Base-by-base conservation (phyloP, 495 filamentous ascomycete genomes). In the Lindgomyces ingoldianus region DNA sequence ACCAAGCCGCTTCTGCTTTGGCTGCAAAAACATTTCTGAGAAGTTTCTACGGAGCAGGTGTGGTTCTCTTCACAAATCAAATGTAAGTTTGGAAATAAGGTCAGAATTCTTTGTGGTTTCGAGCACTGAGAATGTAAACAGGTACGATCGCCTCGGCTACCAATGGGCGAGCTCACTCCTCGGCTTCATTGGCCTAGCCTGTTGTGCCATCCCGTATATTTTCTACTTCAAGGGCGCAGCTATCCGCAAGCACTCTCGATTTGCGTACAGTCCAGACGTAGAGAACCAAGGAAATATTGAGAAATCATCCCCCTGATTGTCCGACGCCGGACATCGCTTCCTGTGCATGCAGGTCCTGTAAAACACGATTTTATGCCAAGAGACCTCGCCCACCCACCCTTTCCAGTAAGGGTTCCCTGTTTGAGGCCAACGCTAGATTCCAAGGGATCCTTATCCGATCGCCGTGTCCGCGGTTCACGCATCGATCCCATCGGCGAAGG, bases 1-100 rank as follows among this genome's bases (percentile, higher is more conserved):
- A 91, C 72, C 88, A 91, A 76, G 90, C 90, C n/a, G 90, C 90
- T 0, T 89, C 86, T 4, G 90, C 90, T 0, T 82, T 93, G n/a
- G 90, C 90, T 1, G 89, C 90, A 49, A 93, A 93, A 76, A 93
- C 90, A 0, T 91, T 84, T 70, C 78, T 94, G 45, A 83, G 90
- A 6, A 87, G 84, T 9, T 87, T 91, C 73, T 94, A 88, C 88
- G 90, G 90, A 66, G 90, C 89, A 0, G 81, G 75, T 10, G 83
- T 83, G 0, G 89, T 92, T 0, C 78, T 94, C 0, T 93, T 94
- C 76, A 93, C 90, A 0, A 79, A 81, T 49, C 89, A 93, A 74
- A 91, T 94, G 89, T 93, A 39, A 6, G 33, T 39, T 6, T 14
- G 14, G 6, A 39, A 6, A 39, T 14, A 6, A 6, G 14, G 6